These are phyloP conservation scores for Barbarea vulgaris DNA, from an alignment of 345 rosid genomes.

Conservation along the genomic window DNA sequence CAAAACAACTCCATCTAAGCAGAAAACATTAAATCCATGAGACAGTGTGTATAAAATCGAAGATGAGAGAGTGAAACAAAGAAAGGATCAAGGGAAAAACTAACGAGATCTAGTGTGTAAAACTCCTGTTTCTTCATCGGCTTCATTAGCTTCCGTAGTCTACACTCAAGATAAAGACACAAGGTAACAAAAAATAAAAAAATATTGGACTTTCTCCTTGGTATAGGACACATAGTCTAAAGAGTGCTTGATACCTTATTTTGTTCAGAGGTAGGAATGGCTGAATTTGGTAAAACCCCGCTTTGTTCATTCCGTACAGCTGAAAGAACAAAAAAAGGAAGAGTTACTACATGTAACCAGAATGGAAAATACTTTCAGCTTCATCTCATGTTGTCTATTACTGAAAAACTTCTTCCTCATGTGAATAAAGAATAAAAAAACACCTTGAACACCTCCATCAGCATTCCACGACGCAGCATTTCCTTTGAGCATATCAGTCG, in stretches of 20 bases:
- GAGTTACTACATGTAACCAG: slow-evolving; percentile 12
- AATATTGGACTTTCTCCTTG: slow-evolving; percentile 2
- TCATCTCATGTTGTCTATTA: slow-evolving; percentile 9
- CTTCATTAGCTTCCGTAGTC: slow-evolving; percentile 34
- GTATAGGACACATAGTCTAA: background rate
- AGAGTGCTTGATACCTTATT: slow-evolving; percentile 38
- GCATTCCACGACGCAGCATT: slow-evolving; percentile 41
- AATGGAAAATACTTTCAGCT: slow-evolving; percentile 13
- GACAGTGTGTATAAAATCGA: background rate
- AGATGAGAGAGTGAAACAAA: slow-evolving; percentile 9
- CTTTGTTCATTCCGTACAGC: slow-evolving; percentile 36
- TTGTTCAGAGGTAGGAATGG: slow-evolving; percentile 28
- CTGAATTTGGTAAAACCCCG: slow-evolving; percentile 23
- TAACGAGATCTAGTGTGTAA: slow-evolving; percentile 37
- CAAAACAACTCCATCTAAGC: slow-evolving; percentile 33
- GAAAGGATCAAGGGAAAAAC: slow-evolving; percentile 14
- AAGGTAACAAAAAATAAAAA: background rate
- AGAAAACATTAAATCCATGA: slow-evolving; percentile 7
- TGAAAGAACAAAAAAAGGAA: slow-evolving; percentile 19
- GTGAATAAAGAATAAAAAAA: slow-evolving; percentile 11
- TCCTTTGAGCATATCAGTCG: background rate
- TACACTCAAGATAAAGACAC: slow-evolving; percentile 34
- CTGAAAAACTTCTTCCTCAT: slow-evolving; percentile 16
- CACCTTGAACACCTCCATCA: slow-evolving; percentile 43
- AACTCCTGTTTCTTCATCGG: slow-evolving; percentile 27